Conservation (phyloP, 1,284 basidiomycete species). For the Athelia psychrophila region DNA sequence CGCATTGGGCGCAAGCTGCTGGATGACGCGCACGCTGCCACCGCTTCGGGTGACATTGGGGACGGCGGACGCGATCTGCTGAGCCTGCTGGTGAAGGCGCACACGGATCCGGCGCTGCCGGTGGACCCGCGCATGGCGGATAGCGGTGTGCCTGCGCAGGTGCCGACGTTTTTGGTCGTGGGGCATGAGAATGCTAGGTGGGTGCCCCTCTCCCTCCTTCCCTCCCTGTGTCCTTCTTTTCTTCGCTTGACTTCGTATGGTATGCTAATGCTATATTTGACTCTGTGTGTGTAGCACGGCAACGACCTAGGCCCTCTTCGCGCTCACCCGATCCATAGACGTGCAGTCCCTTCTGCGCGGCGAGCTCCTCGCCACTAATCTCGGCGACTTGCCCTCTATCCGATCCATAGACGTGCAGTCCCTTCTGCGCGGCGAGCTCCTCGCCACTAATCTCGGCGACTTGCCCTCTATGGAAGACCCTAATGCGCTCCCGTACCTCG, state of each 20-base stretch:
- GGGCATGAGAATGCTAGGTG: slow-evolving; percentile 40
- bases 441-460: slow-evolving; percentile 10
- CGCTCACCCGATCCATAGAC: slow-evolving; percentile 33
- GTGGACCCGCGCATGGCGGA: slow-evolving; percentile 44
- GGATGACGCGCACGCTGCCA: slow-evolving; percentile 4
- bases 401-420: slow-evolving; percentile 36
- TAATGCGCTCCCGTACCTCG: slow-evolving; percentile 25
- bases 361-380: slow-evolving; percentile 22
- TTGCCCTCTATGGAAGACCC: slow-evolving; percentile 26
- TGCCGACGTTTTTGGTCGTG: slow-evolving; percentile 10
- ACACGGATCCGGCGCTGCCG: slow-evolving; percentile 21
- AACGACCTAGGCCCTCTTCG: slow-evolving; percentile 43
- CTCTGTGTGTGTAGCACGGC: slow-evolving; percentile 31
- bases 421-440: slow-evolving; percentile 37
- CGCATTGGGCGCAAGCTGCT: slow-evolving; percentile 43
- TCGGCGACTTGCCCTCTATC: slow-evolving; percentile 18
- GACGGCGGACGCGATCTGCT: slow-evolving; percentile 26
- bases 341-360: slow-evolving; percentile 40
- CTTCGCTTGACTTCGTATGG: too few species aligned
- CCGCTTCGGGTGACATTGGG: neutral
- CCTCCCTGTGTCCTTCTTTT: too few species aligned
- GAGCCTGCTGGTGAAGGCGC: slow-evolving; percentile 40
- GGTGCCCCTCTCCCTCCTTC: too few species aligned
- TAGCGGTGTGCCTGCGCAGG: slow-evolving; percentile 47
- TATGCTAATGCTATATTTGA: too few species aligned